phyloP scores from a whole-genome alignment of 352 stramenopile species.

The Phytophthora foliorum region DNA sequence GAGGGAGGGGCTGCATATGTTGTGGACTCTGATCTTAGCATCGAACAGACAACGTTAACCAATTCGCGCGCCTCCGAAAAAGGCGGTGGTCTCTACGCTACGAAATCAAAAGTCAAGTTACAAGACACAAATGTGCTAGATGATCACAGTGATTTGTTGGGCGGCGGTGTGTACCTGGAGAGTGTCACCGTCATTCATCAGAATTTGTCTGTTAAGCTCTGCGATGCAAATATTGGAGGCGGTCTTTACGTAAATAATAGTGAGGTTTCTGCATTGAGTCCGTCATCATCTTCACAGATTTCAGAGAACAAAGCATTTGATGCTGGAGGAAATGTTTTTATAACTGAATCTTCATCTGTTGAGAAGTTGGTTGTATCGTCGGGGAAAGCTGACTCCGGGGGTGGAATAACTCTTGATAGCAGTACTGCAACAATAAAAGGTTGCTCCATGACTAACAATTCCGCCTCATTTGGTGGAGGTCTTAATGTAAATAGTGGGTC shows the following conservation, averaged over 20 bases:
- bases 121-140: conserved; percentile 11
- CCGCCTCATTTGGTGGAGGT: conserved; percentile 26
- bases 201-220: conserved; percentile 38
- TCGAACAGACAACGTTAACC: conserved; percentile 12
- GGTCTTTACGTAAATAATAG: conserved; percentile 44
- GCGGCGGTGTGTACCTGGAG: conserved; percentile 50
- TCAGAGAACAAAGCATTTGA: conserved; percentile 3
- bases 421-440: conserved; percentile 14
- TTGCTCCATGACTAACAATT: conserved; percentile 27
- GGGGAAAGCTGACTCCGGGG: conserved; percentile 17
- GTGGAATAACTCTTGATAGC: conserved; percentile 19
- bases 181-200: conserved; percentile 33
- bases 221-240: conserved; percentile 39
- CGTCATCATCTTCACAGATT: conserved; percentile 22
- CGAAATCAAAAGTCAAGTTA: conserved; percentile 19
- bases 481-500: conserved; percentile 21
- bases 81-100: conserved; percentile 44
- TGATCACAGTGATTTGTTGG: conserved; percentile 5
- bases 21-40: conserved; percentile 6
- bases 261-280: conserved; percentile 7
- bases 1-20: conserved; percentile 49
- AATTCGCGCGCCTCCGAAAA: conserved; percentile 24
- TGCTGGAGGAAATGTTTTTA: conserved; percentile 30
- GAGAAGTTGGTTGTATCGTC: conserved; percentile 24
- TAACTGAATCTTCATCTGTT: conserved; percentile 10